These are phyloP conservation scores for Nakazawaea molendinolei DNA, from an alignment of 805 yeast species.

Conservation along the genomic window DNA sequence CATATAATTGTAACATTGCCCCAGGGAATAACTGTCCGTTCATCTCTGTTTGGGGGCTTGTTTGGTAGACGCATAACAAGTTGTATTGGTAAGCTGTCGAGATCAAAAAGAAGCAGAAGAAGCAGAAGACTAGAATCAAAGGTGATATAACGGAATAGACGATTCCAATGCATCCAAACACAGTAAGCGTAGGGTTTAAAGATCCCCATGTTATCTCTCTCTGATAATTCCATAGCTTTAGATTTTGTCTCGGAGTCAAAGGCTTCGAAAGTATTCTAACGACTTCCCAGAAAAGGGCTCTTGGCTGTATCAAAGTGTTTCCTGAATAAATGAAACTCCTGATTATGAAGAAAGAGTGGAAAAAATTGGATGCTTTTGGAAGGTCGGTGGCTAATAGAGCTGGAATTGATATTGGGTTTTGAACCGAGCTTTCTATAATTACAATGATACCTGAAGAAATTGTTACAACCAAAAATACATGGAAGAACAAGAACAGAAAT, in stretches of 20 bases:
- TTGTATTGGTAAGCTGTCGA: slow-evolving; percentile 67
- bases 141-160: slow-evolving; percentile 81
- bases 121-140: slow-evolving; percentile 54
- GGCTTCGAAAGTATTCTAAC: slow-evolving; percentile 22
- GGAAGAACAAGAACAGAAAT: slow-evolving; percentile 73
- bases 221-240: neutral
- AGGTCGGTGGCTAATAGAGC: slow-evolving; percentile 66
- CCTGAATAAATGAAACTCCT: slow-evolving; percentile 77
- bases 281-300: slow-evolving; percentile 36
- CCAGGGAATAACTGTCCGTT: slow-evolving; percentile 65
- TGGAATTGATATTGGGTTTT: slow-evolving; percentile 69
- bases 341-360: slow-evolving; percentile 67
- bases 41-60: slow-evolving; percentile 51
- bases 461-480: slow-evolving; percentile 78
- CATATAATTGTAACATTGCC: slow-evolving; percentile 69
- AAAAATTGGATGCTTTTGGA: slow-evolving; percentile 83
- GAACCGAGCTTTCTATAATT: slow-evolving; percentile 52
- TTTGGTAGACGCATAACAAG: slow-evolving; percentile 48
- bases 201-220: slow-evolving; percentile 60
- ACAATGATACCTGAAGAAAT: slow-evolving; percentile 73
- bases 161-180: slow-evolving; percentile 70
- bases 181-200: slow-evolving; percentile 67
- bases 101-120: slow-evolving; percentile 49
- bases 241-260: slow-evolving; percentile 51
- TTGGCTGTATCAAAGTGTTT: slow-evolving; percentile 55